Conservation (phyloP, 495 filamentous ascomycete species). For the Venustampulla echinocandica region DNA sequence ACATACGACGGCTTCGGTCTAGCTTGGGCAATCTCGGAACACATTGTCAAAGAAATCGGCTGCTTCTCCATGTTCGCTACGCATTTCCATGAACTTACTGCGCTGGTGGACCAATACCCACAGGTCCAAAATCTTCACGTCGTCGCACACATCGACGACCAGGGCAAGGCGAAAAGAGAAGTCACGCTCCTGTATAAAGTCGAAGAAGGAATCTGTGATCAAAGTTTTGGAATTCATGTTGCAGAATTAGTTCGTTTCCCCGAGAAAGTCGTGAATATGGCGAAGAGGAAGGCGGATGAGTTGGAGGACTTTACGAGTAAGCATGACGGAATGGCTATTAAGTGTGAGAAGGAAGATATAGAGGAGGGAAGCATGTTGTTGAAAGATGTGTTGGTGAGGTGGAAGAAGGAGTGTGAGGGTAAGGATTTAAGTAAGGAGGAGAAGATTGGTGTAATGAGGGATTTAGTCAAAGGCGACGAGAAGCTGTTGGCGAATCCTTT, state of each 20-base stretch:
- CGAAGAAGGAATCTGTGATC: constrained; percentile 89
- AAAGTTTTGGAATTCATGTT: constrained; percentile 96
- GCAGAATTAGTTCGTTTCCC: constrained; percentile 98
- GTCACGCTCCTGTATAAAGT: constrained; percentile 97
- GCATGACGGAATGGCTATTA: constrained; percentile 40
- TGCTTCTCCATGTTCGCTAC: constrained; percentile 94
- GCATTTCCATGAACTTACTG: constrained; percentile 97
- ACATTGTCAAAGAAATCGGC: constrained; percentile 90
- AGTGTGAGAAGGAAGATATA: constrained; percentile 72
- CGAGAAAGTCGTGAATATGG: constrained; percentile 95
- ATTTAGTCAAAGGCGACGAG: constrained; percentile 62
- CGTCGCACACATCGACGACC: constrained; percentile 74
- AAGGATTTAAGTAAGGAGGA: constrained; percentile 61
- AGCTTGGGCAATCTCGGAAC: constrained; percentile 96
- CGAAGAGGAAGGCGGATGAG: constrained; percentile 95
- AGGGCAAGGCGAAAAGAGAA: constrained; percentile 53
- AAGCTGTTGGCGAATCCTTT: constrained; percentile 76
- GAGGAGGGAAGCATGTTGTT: constrained; percentile 83
- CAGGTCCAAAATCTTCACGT: constrained; percentile 93
- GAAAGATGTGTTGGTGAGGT: constrained; percentile 75
- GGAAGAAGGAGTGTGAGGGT: constrained; percentile 75
- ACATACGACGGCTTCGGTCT: constrained; percentile 98
- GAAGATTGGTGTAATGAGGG: constrained; percentile 70
- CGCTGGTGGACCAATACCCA: constrained; percentile 71
- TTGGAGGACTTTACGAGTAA: constrained; percentile 89